Base-by-base conservation (phyloP, 306 rosid species). In the Rosa rugosa region DNA sequence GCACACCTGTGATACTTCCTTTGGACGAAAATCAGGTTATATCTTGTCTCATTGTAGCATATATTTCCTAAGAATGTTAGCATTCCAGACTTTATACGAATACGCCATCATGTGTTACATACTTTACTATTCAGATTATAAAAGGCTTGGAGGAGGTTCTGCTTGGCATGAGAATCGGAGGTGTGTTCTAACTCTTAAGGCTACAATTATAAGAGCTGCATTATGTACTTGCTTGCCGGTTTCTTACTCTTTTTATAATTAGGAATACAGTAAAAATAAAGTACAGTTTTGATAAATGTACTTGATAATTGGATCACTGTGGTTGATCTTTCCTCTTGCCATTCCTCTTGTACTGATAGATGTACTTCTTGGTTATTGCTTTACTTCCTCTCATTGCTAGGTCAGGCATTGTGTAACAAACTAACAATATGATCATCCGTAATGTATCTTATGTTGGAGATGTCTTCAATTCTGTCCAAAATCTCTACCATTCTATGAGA, bases 81-180 rank as follows among this genome's bases (percentile, higher is more conserved):
- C 11, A 7, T 41, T 41, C 14, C 20, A 40, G 8, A 11, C 72
- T 38, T 63, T 36, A 27, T 17, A 1, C 36, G 27, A 63, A 11
- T 10, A 23, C 40, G 47, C 12, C 36, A 3, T 54, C 20, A 77
- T 17, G 41, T 11, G n/a, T 17, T 38, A 16, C 73, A 5, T 36
- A n/a, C 34, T 36, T 27, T 38, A 65, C 71, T 50, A 71, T 40
- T 22, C 90, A 94, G 97, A 88, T 94, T 72, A 92, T 94, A 80
- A 76, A 75, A 83, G 97, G 97, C 45, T 87, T 92, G 86, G 89
- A 92, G 88, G 92, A 92, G 87, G 97, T 92, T 51, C 72, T 94
- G 73, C 80, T 89, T 84, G 99, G 97, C 77, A 94, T 94, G 99
- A 86, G 80, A 80, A 85, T 77, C 84, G 95, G 95, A 71, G 99